Evolutionary conservation across 2,329 filamentous ascomycete species (phyloP).

Genomic region (Aulographum hederae): DNA sequence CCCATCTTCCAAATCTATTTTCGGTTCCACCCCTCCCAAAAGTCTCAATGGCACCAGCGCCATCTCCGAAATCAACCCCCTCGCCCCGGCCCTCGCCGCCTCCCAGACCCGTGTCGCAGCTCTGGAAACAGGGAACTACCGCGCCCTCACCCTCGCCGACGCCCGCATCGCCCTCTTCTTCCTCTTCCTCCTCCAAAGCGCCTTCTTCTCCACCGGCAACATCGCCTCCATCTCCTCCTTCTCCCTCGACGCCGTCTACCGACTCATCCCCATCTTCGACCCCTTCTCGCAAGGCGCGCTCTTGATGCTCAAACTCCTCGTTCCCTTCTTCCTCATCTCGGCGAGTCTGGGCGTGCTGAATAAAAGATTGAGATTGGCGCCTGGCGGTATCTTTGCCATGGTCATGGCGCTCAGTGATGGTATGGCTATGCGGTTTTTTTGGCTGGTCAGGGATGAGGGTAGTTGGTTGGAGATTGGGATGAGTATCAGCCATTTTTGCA

Average conservation of each 20-base stretch:
- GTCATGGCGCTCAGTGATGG: conserved; percentile 86
- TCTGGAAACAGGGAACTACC: conserved; percentile 25
- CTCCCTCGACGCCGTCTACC: conserved; percentile 73
- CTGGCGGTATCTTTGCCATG: conserved; percentile 67
- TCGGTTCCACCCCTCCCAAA: neutral
- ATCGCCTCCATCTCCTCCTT: conserved; percentile 88
- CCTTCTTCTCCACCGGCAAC: conserved; percentile 94
- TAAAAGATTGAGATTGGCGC: conserved; percentile 62
- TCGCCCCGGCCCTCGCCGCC: conserved; percentile 20
- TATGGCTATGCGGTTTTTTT: conserved; percentile 91
- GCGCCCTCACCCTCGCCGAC: conserved; percentile 64
- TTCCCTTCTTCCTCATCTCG: conserved; percentile 82
- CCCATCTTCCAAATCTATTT: too few species aligned
- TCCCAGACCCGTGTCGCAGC: conserved; percentile 15
- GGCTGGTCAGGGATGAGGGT: conserved; percentile 89
- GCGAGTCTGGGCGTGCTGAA: conserved; percentile 92
- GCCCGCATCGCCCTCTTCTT: conserved; percentile 84
- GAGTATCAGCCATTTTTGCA: conserved; percentile 88
- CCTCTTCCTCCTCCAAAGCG: conserved; percentile 83
- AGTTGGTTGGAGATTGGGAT: conserved; percentile 96
- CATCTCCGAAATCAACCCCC: conserved; percentile 12
- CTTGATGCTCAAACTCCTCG: conserved; percentile 73
- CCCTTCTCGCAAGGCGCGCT: conserved; percentile 83
- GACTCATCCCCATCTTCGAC: conserved; percentile 81
- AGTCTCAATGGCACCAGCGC: conserved; percentile 5